These are phyloP conservation scores for Mikania micrantha DNA, from an alignment of 129 eudicot species.

Conservation along the genomic window DNA sequence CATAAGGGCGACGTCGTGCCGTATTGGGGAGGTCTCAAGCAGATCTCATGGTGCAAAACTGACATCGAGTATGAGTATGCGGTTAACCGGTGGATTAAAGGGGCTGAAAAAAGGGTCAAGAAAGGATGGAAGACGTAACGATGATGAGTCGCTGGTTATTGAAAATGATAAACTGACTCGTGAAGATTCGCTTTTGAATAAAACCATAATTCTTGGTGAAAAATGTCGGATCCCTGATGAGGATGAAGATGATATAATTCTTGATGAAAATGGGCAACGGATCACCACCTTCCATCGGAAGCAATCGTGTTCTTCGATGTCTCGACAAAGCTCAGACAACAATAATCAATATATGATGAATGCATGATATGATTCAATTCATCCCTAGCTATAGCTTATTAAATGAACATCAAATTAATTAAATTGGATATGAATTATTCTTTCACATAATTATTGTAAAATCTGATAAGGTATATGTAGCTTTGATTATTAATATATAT, in stretches of 20 bases:
- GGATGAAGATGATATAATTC: constrained; percentile 43
- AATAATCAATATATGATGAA: constrained; percentile 18
- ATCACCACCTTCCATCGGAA: constrained; percentile 42
- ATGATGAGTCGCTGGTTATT: not conserved
- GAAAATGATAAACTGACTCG: constrained; percentile 31
- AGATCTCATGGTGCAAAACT: constrained; percentile 29
- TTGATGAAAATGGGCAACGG: constrained; percentile 49
- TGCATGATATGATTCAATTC: no score
- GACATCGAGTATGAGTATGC: constrained; percentile 63
- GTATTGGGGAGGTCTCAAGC: constrained; percentile 29
- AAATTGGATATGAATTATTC: no score
- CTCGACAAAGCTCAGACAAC: constrained; percentile 28
- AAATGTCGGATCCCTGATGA: constrained; percentile 59
- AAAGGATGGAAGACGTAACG: constrained; percentile 14
- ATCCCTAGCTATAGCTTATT: no score
- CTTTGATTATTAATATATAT: no score
- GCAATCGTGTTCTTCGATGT: constrained; percentile 14
- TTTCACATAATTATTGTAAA: no score
- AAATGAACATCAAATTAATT: no score
- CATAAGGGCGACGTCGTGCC: constrained; percentile 38
- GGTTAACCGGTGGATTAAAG: constrained; percentile 22
- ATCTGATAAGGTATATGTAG: no score
- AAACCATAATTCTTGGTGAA: constrained; percentile 67
- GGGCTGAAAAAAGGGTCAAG: constrained; percentile 23
- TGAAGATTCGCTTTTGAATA: constrained; percentile 67